Conservation (phyloP, 352 stramenopile species). For the Phytophthora brassicae region DNA sequence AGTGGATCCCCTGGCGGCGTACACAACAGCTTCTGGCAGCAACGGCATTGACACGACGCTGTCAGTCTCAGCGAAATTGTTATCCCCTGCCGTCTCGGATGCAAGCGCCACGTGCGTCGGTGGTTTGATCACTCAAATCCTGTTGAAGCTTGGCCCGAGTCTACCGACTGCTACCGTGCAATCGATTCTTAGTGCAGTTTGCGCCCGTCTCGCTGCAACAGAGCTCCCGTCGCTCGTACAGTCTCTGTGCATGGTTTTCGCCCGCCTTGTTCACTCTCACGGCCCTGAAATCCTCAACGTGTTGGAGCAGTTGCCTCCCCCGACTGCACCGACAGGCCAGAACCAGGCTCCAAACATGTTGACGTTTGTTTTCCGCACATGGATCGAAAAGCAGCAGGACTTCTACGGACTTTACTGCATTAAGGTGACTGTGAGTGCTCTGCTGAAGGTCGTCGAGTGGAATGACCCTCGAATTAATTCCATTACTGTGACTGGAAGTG, state of each 20-base stretch:
- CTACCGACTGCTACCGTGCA: slow-evolving; percentile 68
- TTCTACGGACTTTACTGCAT: slow-evolving; percentile 86
- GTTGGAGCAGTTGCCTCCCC: slow-evolving; percentile 65
- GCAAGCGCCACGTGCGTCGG: slow-evolving; percentile 72
- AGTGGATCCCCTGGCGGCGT: slow-evolving; percentile 59
- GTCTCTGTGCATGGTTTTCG: slow-evolving; percentile 83
- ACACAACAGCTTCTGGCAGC: slow-evolving; percentile 34
- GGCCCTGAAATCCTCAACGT: slow-evolving; percentile 68
- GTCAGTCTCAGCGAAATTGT: slow-evolving; percentile 64
- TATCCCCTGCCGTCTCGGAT: slow-evolving; percentile 69
- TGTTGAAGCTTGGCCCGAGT: slow-evolving; percentile 64
- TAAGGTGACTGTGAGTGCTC: slow-evolving; percentile 79
- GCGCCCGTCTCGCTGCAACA: slow-evolving; percentile 58
- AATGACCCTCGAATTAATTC: slow-evolving; percentile 70
- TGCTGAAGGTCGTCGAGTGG: slow-evolving; percentile 75
- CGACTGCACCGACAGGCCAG: slow-evolving; percentile 16
- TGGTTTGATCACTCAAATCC: slow-evolving; percentile 79
- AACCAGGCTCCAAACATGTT: slow-evolving; percentile 56
- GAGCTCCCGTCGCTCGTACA: slow-evolving; percentile 77
- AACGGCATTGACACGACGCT: slow-evolving; percentile 74
- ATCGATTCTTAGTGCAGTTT: slow-evolving; percentile 75
- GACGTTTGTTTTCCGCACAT: slow-evolving; percentile 77
- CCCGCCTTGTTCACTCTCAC: slow-evolving; percentile 75
- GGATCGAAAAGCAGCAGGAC: slow-evolving; percentile 82
- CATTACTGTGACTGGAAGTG: slow-evolving; percentile 64